phyloP scores from a whole-genome alignment of 163 green algal species.

The Chlamydomonas reinhardtii region DNA sequence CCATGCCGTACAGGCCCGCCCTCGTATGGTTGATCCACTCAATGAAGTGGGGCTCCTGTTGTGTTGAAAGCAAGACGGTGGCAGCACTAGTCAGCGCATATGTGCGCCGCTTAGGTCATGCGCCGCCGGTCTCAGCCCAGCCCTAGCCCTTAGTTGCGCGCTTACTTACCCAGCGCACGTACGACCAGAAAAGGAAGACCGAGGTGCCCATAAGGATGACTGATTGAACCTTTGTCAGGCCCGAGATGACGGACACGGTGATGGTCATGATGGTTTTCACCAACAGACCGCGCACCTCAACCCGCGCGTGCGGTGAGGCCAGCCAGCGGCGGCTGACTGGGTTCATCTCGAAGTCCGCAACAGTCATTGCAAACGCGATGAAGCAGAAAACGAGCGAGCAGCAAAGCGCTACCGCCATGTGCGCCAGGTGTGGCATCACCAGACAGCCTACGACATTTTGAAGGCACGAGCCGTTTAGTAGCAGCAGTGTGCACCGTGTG shows the following conservation, averaged over 20 bases:
- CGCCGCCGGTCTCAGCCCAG: no score
- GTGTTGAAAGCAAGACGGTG: no score
- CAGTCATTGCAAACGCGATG: conserved; percentile 49
- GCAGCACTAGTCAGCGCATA: background rate
- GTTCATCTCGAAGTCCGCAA: conserved; percentile 59
- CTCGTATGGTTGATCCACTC: conserved; percentile 55
- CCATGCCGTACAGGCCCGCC: conserved; percentile 37
- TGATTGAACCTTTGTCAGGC: conserved; percentile 34
- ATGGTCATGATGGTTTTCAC: conserved; percentile 55
- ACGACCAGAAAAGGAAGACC: conserved; percentile 47
- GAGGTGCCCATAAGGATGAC: conserved; percentile 36
- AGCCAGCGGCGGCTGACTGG: conserved; percentile 37
- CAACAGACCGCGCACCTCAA: conserved; percentile 43
- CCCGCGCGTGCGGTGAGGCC: conserved; percentile 26
- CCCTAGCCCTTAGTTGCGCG: no score
- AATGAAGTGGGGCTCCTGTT: conserved; percentile 49
- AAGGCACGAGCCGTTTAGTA: background rate
- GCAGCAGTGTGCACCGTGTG: no score
- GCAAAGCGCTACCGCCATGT: conserved; percentile 30
- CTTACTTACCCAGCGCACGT: conserved; percentile 39
- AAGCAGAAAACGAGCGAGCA: conserved; percentile 53
- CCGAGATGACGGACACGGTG: conserved; percentile 29
- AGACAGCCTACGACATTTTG: conserved; percentile 16
- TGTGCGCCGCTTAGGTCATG: no score
- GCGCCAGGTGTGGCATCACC: conserved; percentile 47